A percentile compares a stretch with the other conserved stretches of the same genome.
Evolutionary conservation across 2,329 filamentous ascomycete species (phyloP).

Genomic region (Penicillium janthinellum): DNA sequence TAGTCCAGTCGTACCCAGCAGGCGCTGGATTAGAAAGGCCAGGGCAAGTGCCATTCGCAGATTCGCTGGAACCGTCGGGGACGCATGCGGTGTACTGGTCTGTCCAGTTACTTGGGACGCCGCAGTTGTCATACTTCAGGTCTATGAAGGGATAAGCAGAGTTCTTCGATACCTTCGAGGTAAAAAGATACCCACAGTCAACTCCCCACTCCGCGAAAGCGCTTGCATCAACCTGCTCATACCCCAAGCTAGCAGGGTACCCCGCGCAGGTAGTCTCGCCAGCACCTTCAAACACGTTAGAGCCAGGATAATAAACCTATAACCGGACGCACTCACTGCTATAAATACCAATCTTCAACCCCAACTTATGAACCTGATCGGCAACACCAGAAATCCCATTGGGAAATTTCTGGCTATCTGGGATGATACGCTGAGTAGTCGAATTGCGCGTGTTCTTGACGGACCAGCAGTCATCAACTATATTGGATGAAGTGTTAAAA

Average conservation of each 20-base stretch:
- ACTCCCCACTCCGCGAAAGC: conserved; percentile 62
- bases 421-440: conserved; percentile 49
- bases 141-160: conserved; percentile 35
- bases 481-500: background rate
- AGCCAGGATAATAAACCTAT: background rate
- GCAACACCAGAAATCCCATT: conserved; percentile 59
- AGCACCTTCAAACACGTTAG: conserved; percentile 25
- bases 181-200: conserved; percentile 45
- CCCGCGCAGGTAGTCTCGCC: conserved; percentile 54
- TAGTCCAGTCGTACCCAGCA: conserved; percentile 54
- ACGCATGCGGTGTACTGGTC: conserved; percentile 46
- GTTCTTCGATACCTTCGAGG: no score
- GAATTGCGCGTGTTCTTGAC: conserved; percentile 47
- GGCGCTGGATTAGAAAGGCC: conserved; percentile 42
- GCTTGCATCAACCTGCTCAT: conserved; percentile 60
- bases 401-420: conserved; percentile 58
- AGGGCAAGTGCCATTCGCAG: conserved; percentile 48
- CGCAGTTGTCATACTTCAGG: conserved; percentile 62
- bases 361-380: conserved; percentile 56
- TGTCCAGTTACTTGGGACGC: conserved; percentile 40
- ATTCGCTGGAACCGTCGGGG: conserved; percentile 40
- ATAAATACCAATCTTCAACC: conserved; percentile 67
- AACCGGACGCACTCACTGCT: conserved; percentile 39
- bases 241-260: conserved; percentile 59
- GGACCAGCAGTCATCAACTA: conserved; percentile 64